phyloP scores from a whole-genome alignment of 2,329 filamentous ascomycete genomes.

The Diaporthe ampelina region DNA sequence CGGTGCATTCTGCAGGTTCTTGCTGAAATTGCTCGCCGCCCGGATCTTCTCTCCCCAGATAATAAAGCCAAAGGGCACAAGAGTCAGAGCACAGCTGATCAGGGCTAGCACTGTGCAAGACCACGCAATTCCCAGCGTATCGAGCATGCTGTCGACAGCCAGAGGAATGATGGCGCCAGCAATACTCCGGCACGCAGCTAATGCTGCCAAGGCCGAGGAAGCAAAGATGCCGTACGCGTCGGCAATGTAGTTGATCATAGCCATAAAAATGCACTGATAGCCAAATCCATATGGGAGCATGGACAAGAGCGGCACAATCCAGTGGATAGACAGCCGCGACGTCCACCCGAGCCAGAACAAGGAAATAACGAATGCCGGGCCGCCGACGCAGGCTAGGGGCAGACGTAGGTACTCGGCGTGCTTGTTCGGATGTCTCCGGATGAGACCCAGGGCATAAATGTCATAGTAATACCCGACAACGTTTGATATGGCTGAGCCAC shows the following conservation, averaged over 20 bases:
- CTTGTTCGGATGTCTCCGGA: slow-evolving; percentile 44
- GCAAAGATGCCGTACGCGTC: slow-evolving; percentile 48
- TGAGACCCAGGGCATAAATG: slow-evolving; percentile 41
- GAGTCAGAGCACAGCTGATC: slow-evolving; percentile 59
- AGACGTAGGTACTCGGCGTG: slow-evolving; percentile 48
- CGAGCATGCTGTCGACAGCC: slow-evolving; percentile 47
- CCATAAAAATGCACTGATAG: slow-evolving; percentile 48
- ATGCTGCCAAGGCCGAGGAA: slow-evolving; percentile 47
- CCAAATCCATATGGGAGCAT: slow-evolving; percentile 48
- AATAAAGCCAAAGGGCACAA: slow-evolving; percentile 66
- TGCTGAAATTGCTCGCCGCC: slow-evolving; percentile 62
- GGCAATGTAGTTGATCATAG: slow-evolving; percentile 47
- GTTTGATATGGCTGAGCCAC: slow-evolving; percentile 45
- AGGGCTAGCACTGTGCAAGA: slow-evolving; percentile 65
- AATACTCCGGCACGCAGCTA: slow-evolving; percentile 46
- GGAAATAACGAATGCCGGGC: slow-evolving; percentile 46
- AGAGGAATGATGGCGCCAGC: slow-evolving; percentile 47
- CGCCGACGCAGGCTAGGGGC: slow-evolving; percentile 47
- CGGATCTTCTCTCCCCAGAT: slow-evolving; percentile 59
- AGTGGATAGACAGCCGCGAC: slow-evolving; percentile 44
- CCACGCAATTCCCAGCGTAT: slow-evolving; percentile 48
- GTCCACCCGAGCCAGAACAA: slow-evolving; percentile 50
- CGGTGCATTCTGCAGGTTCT: slow-evolving; percentile 53
- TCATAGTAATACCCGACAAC: slow-evolving; percentile 45
- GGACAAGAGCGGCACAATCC: slow-evolving; percentile 47